A percentile compares a stretch with the other conserved stretches of the same genome.
These are phyloP conservation scores for Ogataea chonburiensis DNA, from an alignment of 805 yeast genomes.

Conservation along the genomic window DNA sequence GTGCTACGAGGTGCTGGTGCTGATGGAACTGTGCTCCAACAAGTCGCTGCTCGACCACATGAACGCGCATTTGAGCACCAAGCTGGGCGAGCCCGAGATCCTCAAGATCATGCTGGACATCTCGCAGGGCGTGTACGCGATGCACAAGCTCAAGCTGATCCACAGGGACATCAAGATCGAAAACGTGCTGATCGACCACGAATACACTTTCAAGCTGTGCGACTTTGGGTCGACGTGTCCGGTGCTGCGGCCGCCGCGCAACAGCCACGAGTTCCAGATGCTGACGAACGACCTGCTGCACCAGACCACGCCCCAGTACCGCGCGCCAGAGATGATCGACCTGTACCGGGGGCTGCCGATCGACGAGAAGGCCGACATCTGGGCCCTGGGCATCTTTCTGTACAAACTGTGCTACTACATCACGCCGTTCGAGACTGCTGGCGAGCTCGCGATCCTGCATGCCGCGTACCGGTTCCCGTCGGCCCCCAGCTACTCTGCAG, in stretches of 20 bases:
- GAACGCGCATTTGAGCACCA: conserved; percentile 81
- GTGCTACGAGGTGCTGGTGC: conserved; percentile 76
- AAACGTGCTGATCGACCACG: conserved; percentile 77
- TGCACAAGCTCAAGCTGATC: conserved; percentile 79
- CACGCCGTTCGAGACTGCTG: conserved; percentile 91
- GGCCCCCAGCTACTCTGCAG: conserved; percentile 65
- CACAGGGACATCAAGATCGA: conserved; percentile 95
- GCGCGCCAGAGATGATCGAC: conserved; percentile 96
- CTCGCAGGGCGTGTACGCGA: conserved; percentile 71
- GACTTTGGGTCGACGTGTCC: conserved; percentile 91
- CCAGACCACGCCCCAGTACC: conserved; percentile 94
- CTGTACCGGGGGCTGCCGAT: conserved; percentile 78
- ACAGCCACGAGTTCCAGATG: conserved; percentile 68
- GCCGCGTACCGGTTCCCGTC: conserved; percentile 78
- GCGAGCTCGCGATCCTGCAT: conserved; percentile 81
- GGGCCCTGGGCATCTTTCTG: conserved; percentile 94
- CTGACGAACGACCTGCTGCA: conserved; percentile 80
- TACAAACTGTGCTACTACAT: conserved; percentile 89
- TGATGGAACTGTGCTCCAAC: conserved; percentile 93
- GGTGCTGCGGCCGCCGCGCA: conserved; percentile 70
- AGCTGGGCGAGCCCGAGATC: conserved; percentile 73
- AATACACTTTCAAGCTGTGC: conserved; percentile 73
- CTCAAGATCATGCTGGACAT: conserved; percentile 82
- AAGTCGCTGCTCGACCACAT: conserved; percentile 84
- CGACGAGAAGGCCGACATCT: conserved; percentile 89